Evolutionary conservation across 192 early-diverging fungal genomes (phyloP), one percentile per base, ranked within the genome.

Genomic region (Bifiguratus adelaidae): DNA sequence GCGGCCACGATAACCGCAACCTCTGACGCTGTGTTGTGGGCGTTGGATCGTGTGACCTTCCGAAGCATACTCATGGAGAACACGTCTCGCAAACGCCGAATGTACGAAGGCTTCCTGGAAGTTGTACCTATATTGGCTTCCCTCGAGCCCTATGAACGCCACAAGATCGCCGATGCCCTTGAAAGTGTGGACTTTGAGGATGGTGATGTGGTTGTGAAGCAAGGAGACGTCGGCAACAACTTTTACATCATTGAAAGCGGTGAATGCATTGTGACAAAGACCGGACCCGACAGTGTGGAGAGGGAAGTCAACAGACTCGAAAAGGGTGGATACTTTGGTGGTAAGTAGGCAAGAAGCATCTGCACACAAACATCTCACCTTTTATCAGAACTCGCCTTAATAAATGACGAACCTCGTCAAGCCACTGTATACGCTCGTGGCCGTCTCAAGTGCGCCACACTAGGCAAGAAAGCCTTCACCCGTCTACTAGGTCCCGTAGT

Each of bases 161-260:
- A 94, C 63, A 99, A 99, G 65, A 95, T 99, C 61, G 93, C 95
- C 12, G 95, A 99, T 69, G 92, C 91, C 4, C 68, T 99, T 20
- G 95, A 99, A 59, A 83, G 88, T n/a, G 77, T 91, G 12, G 78
- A 80, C 15, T 99, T 82, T 70, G 72, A 80, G 30, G 86, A 92
- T 50, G 77, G 76, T 21, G 81, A 93, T 18, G 62, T 79, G 7
- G 83, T 99, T 26, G 85, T 99, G 27, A 62, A 67, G 48, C 92
- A 99, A 68, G 95, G 95, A 6, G 95, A 95, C 50, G 76, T 81
- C 23, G 95, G 95, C 30, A 81, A 92, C 46, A 81, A 82, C 42
- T 99, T 99, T 58, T 99, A 86, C 62, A 82, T 99, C 22, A 92
- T 99, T 50, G 95, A 99, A 70, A 72, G 76, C 42, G 95, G 95